Evolutionary conservation across 106 monocot species (phyloP), one percentile per base, ranked within the genome.

Genomic region (Xerophyta viscosa): DNA sequence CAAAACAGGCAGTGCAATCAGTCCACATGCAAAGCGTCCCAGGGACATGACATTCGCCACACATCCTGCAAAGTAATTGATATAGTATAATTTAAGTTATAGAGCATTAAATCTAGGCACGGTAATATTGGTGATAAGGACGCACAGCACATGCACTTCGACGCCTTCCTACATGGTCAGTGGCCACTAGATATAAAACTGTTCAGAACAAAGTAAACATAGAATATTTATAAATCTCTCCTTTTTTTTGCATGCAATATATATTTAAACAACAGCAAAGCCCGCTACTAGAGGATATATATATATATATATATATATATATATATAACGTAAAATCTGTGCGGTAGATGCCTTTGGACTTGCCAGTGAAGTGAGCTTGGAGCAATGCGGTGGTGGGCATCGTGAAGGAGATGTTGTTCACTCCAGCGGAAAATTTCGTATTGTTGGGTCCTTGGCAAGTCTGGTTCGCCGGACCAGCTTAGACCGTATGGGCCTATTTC

Each of bases 1-100:
- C 89, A 66, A 78, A 88, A 57, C 89, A 89, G 48, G 96, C 68
- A 27, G 89, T 82, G 37, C 89, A 96, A 48, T 89, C 96, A 3
- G 89, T 89, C 96, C 85, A 89, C 85, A 89, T 81, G 57, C 89
- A 96, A 5, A 85, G 78, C 0, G 96, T 89, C 21, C 96, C 89
- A 12, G 89, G 89, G 17, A 89, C 52, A 79, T 96, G 89, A 53
- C 89, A 89, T 27, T 89, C 89, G 39, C 76, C 82, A 62, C 82
- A 81, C 66, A 78, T 69, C 33, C 82, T 82, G 52, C 24, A 27
- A 63, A 9, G 19, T 24, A 18, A 46, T 23, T 37, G 15, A 44
- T 4, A 44, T 14, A 14, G 4, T 10, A 17, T 44, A 14, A 14
- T 17, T 17, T 10, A 11, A 36, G 33, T n/a, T n/a, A n/a, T n/a